Percentiles rank a stretch among this genome's conserved stretches.
Evolutionary conservation across 129 eudicot genomes (phyloP).

Genomic region (Escallonia herrerae): DNA sequence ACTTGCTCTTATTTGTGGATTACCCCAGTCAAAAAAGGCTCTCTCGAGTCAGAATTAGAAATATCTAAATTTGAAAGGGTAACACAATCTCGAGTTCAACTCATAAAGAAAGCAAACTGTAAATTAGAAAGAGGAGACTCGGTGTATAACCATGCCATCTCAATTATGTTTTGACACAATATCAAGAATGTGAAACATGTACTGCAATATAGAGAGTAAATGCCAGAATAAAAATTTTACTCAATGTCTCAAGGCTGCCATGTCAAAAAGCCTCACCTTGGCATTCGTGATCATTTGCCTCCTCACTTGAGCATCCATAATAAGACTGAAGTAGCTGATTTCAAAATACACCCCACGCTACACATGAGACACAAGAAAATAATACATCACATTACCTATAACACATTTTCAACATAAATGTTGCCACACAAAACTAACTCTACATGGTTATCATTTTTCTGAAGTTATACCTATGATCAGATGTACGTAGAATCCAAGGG

Average conservation of each 20-base stretch:
- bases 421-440: not conserved
- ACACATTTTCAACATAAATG: too few species aligned
- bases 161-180: not conserved
- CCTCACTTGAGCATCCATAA: slow-evolving; percentile 63
- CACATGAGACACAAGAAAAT: slow-evolving; percentile 19
- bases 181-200: not conserved
- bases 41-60: too few species aligned
- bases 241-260: not conserved
- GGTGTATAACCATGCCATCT: not conserved
- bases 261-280: slow-evolving; percentile 46
- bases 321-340: slow-evolving; percentile 61
- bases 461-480: too few species aligned
- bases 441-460: too few species aligned
- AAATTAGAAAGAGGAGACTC: too few species aligned
- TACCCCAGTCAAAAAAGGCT: too few species aligned
- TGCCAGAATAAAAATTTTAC: not conserved
- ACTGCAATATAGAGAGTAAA: not conserved
- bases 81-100: not conserved
- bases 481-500: too few species aligned
- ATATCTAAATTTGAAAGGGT: too few species aligned
- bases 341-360: slow-evolving; percentile 94
- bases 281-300: slow-evolving; percentile 69
- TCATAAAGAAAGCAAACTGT: not conserved
- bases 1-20: too few species aligned
- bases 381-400: not conserved